These are phyloP conservation scores for Nidula microcarpa DNA, from an alignment of 768 basidiomycete genomes.

Conservation along the genomic window DNA sequence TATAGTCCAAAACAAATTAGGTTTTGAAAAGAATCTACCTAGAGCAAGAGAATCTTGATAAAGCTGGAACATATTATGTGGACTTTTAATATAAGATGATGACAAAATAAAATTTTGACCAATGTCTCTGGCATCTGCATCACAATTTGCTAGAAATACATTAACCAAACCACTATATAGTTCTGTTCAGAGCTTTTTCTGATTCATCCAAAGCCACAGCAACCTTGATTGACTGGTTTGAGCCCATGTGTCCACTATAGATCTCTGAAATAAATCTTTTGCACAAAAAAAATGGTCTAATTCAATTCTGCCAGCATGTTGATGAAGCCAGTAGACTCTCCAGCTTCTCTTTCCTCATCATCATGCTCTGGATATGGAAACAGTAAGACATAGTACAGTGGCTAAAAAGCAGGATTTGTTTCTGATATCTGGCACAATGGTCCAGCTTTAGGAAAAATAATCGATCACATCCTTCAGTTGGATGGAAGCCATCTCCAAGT, in stretches of 20 bases:
- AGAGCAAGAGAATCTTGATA: slow-evolving; percentile 44
- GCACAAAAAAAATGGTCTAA: slow-evolving; percentile 2
- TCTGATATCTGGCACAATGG: neutral
- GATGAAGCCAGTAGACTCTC: neutral
- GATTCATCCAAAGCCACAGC: slow-evolving; percentile 24
- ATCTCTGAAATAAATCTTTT: slow-evolving; percentile 29
- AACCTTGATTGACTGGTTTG: slow-evolving; percentile 30
- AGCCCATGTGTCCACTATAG: slow-evolving; percentile 36
- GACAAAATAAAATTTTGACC: slow-evolving; percentile 31
- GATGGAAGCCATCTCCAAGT: neutral
- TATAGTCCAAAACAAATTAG: slow-evolving; percentile 46
- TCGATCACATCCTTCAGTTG: neutral
- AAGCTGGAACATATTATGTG: slow-evolving; percentile 33
- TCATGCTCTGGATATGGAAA: neutral
- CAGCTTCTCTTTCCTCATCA: neutral
- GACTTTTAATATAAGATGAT: slow-evolving; percentile 21
- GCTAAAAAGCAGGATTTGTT: neutral
- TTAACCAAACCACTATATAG: slow-evolving; percentile 29
- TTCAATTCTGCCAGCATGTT: neutral
- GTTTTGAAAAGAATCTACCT: slow-evolving; percentile 22
- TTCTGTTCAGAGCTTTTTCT: slow-evolving; percentile 24
- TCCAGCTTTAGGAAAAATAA: neutral
- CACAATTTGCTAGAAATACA: slow-evolving; percentile 11
- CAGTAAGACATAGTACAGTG: neutral
- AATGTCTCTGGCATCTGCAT: slow-evolving; percentile 19